Base-by-base conservation (phyloP, 148 eudicot species). In the Beta vulgaris region DNA sequence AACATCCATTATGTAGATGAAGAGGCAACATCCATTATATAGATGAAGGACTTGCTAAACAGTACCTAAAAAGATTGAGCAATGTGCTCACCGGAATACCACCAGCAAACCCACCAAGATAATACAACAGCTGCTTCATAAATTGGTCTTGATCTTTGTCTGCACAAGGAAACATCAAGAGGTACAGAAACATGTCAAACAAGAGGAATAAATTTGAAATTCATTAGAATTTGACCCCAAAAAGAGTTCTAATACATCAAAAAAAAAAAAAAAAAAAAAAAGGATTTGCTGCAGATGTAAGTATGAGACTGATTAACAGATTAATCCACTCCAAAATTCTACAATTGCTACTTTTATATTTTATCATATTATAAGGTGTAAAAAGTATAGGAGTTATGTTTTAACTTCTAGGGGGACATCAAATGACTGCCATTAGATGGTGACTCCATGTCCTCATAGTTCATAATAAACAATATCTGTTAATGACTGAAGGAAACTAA, bases 81-180 rank as follows among this genome's bases (percentile, higher is more conserved):
- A 86, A 84, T 86, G 86, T 84, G 91, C 98, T 95, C 96, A 95
- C 98, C 98, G 98, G 98, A 82, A 95, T 95, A 83, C 98, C 98
- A 73, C 87, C 96, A 74, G 97, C 96, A 85, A 95, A 92, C 81
- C 82, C 83, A 66, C 90, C 98, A 74, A 95, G 92, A 86, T 95
- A 95, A 89, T 90, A 95, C 51, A 86, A 70, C 36, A 95, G 83
- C 71, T 95, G 98, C 86, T 84, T 95, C 70, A 85, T 87, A 79
- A 95, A 95, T 81, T 92, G 98, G 71, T 92, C 96, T 79, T 92
- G 96, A 75, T 95, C 98, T 78, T 95, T 95, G 82, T 90, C 98
- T 94, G 75, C 57, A 65, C 34, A 44, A 5, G 32, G 53, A 39
- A 44, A 62, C 69, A 76, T 31, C 51, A 48, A 65, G 39, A 53